Conservation (phyloP, 306 rosid species). For the Datisca glomerata region DNA sequence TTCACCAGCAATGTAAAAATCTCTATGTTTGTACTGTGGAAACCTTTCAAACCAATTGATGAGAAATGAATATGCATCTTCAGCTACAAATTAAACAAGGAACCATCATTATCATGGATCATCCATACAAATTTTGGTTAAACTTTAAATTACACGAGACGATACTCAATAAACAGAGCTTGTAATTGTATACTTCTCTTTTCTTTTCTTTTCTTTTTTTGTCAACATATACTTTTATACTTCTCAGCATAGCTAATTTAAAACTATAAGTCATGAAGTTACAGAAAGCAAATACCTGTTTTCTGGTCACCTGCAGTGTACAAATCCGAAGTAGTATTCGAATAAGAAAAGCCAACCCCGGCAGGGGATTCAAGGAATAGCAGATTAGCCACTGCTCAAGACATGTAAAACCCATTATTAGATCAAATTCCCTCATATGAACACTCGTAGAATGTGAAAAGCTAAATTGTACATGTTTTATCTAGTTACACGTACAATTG, state of each 20-base stretch:
- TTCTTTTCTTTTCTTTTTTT: no score
- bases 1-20: conserved; percentile 92
- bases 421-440: background rate
- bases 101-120: conserved; percentile 7
- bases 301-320: conserved; percentile 71
- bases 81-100: conserved; percentile 46
- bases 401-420: conserved; percentile 10
- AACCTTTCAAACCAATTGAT: conserved; percentile 92
- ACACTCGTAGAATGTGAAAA: background rate
- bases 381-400: conserved; percentile 75
- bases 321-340: conserved; percentile 68
- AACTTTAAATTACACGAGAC: background rate
- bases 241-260: no score
- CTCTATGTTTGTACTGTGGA: conserved; percentile 84
- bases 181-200: no score
- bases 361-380: conserved; percentile 94
- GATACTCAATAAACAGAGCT: background rate
- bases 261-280: no score
- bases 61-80: conserved; percentile 74
- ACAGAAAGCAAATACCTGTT: conserved; percentile 44
- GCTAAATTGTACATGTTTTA: background rate
- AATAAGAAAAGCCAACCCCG: conserved; percentile 91
- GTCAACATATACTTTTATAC: no score
- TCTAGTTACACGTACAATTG: conserved; percentile 37
- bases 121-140: no score